phyloP scores from a whole-genome alignment of 148 eudicot species.

The Camellia lanceoleosa region DNA sequence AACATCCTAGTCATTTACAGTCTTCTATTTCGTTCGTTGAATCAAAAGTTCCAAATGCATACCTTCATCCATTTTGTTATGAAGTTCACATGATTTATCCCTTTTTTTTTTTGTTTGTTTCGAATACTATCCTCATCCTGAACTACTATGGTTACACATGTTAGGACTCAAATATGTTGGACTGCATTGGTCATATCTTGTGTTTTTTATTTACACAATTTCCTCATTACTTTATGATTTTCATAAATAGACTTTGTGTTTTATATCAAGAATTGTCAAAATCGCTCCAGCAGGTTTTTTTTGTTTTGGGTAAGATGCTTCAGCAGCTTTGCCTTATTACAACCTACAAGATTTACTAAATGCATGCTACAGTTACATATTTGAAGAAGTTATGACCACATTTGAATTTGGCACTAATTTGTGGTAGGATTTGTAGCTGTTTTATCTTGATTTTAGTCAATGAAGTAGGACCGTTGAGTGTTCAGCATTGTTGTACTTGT shows the following conservation, averaged over 20 bases:
- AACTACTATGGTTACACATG: too few relatives aligned
- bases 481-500: too few relatives aligned
- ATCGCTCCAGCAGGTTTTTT: neutral
- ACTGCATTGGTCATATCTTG: too few relatives aligned
- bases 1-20: neutral
- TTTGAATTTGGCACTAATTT: too few relatives aligned
- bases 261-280: neutral
- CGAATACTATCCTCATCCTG: too few relatives aligned
- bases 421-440: too few relatives aligned
- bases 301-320: too few relatives aligned
- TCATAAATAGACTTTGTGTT: neutral
- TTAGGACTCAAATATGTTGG: too few relatives aligned
- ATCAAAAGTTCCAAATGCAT: neutral
- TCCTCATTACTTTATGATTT: neutral
- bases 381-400: too few relatives aligned
- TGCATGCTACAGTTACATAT: neutral
- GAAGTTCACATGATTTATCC: slow-evolving; percentile 3
- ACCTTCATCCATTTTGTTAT: neutral
- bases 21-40: neutral
- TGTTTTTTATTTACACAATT: too few relatives aligned
- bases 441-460: too few relatives aligned
- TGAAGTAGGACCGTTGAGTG: too few relatives aligned
- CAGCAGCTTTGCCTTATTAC: neutral
- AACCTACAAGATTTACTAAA: neutral
- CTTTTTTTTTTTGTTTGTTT: neutral